Evolutionary conservation across 345 rosid species (phyloP).

Genomic region (Stellera chamaejasme): DNA sequence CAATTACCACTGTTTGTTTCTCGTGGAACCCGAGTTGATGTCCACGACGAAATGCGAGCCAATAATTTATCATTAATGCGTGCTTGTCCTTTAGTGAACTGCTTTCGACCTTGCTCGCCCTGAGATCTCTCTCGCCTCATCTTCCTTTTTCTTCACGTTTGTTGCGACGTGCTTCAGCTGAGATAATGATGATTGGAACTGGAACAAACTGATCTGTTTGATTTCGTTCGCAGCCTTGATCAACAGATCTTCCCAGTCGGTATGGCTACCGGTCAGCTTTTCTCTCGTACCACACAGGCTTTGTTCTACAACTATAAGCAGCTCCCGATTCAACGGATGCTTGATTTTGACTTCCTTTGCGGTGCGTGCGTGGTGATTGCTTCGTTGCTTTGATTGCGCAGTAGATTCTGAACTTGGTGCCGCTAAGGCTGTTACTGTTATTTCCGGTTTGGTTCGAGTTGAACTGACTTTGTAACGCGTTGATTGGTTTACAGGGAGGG

Average conservation of each 20-base stretch:
- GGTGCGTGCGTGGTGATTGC: conserved; percentile 31
- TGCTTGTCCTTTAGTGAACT: too few relatives aligned
- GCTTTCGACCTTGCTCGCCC: too few relatives aligned
- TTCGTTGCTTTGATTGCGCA: not conserved
- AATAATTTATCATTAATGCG: too few relatives aligned
- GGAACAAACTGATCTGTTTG: too few relatives aligned
- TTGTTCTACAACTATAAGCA: conserved; percentile 92
- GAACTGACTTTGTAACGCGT: conserved; percentile 2
- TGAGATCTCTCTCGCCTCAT: too few relatives aligned
- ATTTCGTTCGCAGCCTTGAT: conserved; percentile 1
- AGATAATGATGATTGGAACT: too few relatives aligned
- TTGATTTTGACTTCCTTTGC: conserved; percentile 97
- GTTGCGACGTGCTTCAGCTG: too few relatives aligned
- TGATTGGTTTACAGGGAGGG: conserved; percentile 47
- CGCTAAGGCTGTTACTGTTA: not conserved
- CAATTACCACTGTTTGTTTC: too few relatives aligned
- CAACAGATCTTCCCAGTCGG: conserved; percentile 29
- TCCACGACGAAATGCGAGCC: too few relatives aligned
- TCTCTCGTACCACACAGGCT: conserved; percentile 82
- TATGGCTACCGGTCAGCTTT: conserved; percentile 95
- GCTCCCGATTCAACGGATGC: conserved; percentile 98
- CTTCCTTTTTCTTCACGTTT: too few relatives aligned
- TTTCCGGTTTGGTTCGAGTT: conserved; percentile 5
- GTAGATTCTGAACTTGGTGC: not conserved
- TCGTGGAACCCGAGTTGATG: too few relatives aligned